These are phyloP conservation scores for Bipolaris victoriae DNA, from an alignment of 2,329 filamentous ascomycete genomes.

Conservation along the genomic window DNA sequence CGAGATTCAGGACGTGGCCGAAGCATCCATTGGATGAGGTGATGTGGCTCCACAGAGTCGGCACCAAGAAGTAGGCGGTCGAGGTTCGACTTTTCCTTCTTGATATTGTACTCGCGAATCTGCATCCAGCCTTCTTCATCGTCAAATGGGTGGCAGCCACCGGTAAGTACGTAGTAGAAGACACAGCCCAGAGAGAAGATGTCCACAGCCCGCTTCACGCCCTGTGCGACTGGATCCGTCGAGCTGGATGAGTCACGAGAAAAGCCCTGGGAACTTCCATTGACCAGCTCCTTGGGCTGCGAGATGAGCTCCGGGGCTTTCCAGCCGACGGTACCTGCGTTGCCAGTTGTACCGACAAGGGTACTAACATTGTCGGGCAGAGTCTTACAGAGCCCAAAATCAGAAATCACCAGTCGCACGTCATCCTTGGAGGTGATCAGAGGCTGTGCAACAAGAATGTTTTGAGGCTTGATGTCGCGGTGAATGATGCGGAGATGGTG, in stretches of 20 bases:
- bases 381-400: constrained; percentile 98
- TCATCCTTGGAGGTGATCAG: constrained; percentile 71
- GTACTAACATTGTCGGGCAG: constrained; percentile 93
- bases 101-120: constrained; percentile 88
- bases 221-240: constrained; percentile 61
- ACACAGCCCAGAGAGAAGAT: constrained; percentile 97
- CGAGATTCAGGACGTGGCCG: constrained; percentile 67
- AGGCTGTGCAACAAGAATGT: constrained; percentile 81
- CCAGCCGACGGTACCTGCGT: constrained; percentile 95
- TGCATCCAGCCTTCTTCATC: constrained; percentile 91
- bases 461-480: constrained; percentile 95
- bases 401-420: constrained; percentile 90
- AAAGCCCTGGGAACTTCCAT: constrained; percentile 52
- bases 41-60: constrained; percentile 83
- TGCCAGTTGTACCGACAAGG: constrained; percentile 90
- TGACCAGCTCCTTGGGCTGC: constrained; percentile 53
- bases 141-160: constrained; percentile 90
- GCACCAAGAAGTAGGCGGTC: constrained; percentile 78
- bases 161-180: constrained; percentile 98
- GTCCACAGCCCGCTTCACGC: constrained; percentile 93
- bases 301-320: constrained; percentile 91
- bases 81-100: constrained; percentile 81
- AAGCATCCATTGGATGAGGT: constrained; percentile 84
- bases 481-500: constrained; percentile 95
- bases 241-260: constrained; percentile 51